Conservation (phyloP, 805 yeast species). For the Candida fluviatilis region DNA sequence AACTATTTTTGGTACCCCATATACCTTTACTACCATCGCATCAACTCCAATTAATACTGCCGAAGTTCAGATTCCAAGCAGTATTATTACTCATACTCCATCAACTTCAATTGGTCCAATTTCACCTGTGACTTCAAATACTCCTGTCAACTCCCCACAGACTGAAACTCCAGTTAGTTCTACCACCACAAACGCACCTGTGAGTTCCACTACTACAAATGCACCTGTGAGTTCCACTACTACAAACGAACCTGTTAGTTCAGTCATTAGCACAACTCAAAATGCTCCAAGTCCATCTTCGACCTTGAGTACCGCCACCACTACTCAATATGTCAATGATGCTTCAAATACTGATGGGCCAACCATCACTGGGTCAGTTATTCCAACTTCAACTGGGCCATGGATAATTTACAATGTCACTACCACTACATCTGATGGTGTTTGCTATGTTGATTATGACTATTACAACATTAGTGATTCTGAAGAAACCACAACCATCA, state of each 20-base stretch:
- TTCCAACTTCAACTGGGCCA: slow-evolving; percentile 22
- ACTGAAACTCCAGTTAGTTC: slow-evolving; percentile 7
- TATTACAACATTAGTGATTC: slow-evolving; percentile 30
- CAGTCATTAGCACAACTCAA: slow-evolving; percentile 8
- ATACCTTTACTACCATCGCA: slow-evolving; percentile 33
- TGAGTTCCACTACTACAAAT: no score
- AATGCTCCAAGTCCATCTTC: slow-evolving; percentile 6
- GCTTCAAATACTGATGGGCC: slow-evolving; percentile 18
- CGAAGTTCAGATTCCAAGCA: slow-evolving; percentile 8
- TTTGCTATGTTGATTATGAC: slow-evolving; percentile 34
- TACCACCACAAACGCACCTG: slow-evolving; percentile 5
- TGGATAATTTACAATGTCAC: slow-evolving; percentile 32
- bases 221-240: slow-evolving; percentile 5
- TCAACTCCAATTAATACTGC: slow-evolving; percentile 23
- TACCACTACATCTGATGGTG: slow-evolving; percentile 26
- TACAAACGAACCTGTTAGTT: slow-evolving; percentile 5
- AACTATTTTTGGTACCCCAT: slow-evolving; percentile 36
- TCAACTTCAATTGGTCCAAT: slow-evolving; percentile 9
- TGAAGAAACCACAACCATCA: slow-evolving; percentile 34
- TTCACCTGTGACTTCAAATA: slow-evolving; percentile 11
- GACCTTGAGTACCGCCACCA: slow-evolving; percentile 6
- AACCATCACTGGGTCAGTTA: slow-evolving; percentile 23
- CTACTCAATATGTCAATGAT: slow-evolving; percentile 8
- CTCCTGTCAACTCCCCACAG: no score
- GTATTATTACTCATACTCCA: slow-evolving; percentile 9